Evolutionary conservation across 2,329 filamentous ascomycete species (phyloP).

Genomic region (Aspergillus japonicus): DNA sequence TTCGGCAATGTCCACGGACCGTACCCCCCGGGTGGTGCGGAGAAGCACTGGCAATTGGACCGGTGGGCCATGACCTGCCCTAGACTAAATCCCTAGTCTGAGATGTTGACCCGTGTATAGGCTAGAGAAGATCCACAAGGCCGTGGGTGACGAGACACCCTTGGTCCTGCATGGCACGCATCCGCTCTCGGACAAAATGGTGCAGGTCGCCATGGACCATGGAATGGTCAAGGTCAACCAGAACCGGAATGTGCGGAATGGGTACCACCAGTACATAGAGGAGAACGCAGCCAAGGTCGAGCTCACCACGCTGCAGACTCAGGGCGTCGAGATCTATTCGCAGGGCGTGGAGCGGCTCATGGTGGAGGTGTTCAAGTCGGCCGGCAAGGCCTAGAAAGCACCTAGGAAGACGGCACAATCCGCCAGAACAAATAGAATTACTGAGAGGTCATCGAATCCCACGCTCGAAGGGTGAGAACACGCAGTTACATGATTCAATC

Average conservation of each 20-base stretch:
- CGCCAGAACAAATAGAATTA: no score
- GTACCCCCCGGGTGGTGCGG: slow-evolving; percentile 25
- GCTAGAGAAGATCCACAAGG: slow-evolving; percentile 11
- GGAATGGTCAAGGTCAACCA: slow-evolving; percentile 26
- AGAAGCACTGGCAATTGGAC: slow-evolving; percentile 13
- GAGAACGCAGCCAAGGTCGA: slow-evolving; percentile 14
- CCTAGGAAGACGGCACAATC: no score
- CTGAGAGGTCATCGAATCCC: no score
- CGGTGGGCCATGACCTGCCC: slow-evolving; percentile 4
- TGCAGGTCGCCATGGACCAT: slow-evolving; percentile 14
- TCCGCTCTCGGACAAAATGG: slow-evolving; percentile 21
- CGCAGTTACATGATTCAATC: no score
- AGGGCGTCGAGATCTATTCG: slow-evolving; percentile 16
- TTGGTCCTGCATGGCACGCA: slow-evolving; percentile 25
- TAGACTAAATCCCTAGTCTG: background rate
- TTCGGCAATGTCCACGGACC: slow-evolving; percentile 20
- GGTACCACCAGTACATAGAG: slow-evolving; percentile 22
- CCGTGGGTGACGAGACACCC: slow-evolving; percentile 11
- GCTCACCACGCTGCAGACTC: slow-evolving; percentile 12
- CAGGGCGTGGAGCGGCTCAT: slow-evolving; percentile 17
- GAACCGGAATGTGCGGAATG: slow-evolving; percentile 26
- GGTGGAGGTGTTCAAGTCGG: slow-evolving; percentile 13
- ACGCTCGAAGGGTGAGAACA: no score
- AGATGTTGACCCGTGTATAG: no score
- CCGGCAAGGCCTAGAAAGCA: background rate